Evolutionary conservation across 1,284 basidiomycete genomes (phyloP).

Genomic region (Vanrija pseudolonga): DNA sequence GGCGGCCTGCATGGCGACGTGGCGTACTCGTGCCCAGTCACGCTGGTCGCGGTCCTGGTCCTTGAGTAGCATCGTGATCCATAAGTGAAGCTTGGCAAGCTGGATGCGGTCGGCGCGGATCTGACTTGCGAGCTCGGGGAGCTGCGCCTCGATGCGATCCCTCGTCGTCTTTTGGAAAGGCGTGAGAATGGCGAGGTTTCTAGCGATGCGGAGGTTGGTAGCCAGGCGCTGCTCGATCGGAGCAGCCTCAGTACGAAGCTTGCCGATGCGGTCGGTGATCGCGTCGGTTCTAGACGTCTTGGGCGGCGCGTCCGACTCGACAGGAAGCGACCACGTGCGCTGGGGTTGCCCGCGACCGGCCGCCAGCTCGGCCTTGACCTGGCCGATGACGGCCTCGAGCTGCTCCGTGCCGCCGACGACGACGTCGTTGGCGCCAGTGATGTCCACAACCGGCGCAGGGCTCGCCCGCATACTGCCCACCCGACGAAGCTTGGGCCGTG

Average conservation of each 20-base stretch:
- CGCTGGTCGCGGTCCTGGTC: slow-evolving; percentile 71
- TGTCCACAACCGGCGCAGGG: slow-evolving; percentile 22
- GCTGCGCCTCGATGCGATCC: slow-evolving; percentile 62
- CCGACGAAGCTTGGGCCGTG: slow-evolving; percentile 11
- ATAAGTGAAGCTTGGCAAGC: slow-evolving; percentile 65
- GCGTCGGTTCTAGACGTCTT: slow-evolving; percentile 22
- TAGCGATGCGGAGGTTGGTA: slow-evolving; percentile 65
- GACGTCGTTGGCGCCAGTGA: slow-evolving; percentile 34
- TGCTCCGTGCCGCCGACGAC: slow-evolving; percentile 41
- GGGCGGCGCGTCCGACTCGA: not conserved
- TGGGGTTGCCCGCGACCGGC: slow-evolving; percentile 37
- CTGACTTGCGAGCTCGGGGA: slow-evolving; percentile 64
- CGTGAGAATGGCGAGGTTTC: slow-evolving; percentile 78
- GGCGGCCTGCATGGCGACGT: slow-evolving; percentile 66
- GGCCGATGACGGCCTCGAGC: slow-evolving; percentile 71
- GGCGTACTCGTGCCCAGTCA: slow-evolving; percentile 65
- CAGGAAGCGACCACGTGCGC: slow-evolving; percentile 6
- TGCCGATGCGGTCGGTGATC: slow-evolving; percentile 19
- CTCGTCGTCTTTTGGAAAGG: slow-evolving; percentile 81
- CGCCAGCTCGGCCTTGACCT: slow-evolving; percentile 77
- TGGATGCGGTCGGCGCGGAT: slow-evolving; percentile 68
- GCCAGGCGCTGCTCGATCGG: slow-evolving; percentile 64
- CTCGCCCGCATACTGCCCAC: slow-evolving; percentile 13
- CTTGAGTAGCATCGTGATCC: slow-evolving; percentile 67
- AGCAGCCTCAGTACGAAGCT: slow-evolving; percentile 56